These are phyloP conservation scores for Hibiscus trionum DNA, from an alignment of 345 rosid genomes.

Conservation along the genomic window DNA sequence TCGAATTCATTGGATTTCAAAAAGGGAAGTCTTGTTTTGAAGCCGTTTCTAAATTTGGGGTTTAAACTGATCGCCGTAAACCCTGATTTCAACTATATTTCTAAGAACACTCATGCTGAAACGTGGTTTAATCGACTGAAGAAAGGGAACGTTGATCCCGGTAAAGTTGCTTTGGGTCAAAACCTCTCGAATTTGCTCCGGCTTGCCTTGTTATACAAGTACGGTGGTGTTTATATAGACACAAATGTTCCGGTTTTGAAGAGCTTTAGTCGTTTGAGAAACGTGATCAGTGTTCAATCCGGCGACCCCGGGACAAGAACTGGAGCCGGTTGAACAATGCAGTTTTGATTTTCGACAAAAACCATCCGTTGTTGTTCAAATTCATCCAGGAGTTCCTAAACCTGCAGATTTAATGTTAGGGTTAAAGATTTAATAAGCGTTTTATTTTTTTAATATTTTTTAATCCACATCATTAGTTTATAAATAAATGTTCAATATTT, in stretches of 20 bases:
- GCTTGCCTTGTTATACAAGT: conserved; percentile 70
- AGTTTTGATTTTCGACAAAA: conserved; percentile 65
- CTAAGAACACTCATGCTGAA: conserved; percentile 59
- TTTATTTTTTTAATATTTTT: too few species aligned
- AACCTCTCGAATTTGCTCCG: conserved; percentile 80
- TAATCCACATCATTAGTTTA: too few species aligned
- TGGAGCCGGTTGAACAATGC: conserved; percentile 94
- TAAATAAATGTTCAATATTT: too few species aligned
- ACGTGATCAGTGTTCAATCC: conserved; percentile 74
- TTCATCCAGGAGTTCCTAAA: conserved; percentile 87
- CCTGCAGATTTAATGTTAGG: too few species aligned
- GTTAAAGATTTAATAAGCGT: too few species aligned
- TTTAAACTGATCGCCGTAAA: conserved; percentile 34
- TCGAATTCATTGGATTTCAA: conserved; percentile 64
- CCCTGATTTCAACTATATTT: conserved; percentile 64
- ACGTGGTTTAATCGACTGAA: conserved; percentile 50
- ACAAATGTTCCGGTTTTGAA: conserved; percentile 60
- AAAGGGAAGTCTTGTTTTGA: conserved; percentile 38
- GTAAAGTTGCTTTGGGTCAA: conserved; percentile 78
- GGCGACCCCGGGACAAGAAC: conserved; percentile 40
- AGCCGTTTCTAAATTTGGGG: conserved; percentile 48
- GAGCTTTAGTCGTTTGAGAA: conserved; percentile 41
- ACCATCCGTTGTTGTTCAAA: conserved; percentile 59
- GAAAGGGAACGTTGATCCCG: conserved; percentile 64
- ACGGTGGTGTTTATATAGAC: conserved; percentile 81